phyloP scores from a whole-genome alignment of 1,284 basidiomycete genomes.

The Earliella scabrosa region DNA sequence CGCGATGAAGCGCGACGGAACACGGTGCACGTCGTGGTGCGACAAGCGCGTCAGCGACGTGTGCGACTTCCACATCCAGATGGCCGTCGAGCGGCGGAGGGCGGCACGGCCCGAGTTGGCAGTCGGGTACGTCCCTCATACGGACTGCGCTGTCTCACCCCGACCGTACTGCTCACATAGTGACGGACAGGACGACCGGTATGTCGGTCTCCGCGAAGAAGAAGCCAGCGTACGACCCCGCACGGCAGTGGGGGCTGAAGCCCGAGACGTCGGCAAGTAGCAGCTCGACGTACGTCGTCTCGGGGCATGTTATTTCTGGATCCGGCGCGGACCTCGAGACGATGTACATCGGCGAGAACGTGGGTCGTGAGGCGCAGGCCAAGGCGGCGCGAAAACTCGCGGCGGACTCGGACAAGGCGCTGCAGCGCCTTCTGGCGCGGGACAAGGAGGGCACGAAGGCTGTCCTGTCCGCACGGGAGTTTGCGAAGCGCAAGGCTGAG shows the following conservation, averaged over 20 bases:
- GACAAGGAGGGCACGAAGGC: conserved; percentile 67
- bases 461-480: conserved; percentile 60
- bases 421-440: conserved; percentile 62
- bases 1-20: conserved; percentile 80
- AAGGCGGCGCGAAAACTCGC: conserved; percentile 67
- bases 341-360: conserved; percentile 60
- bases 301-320: conserved; percentile 68
- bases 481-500: conserved; percentile 33
- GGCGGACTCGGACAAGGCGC: conserved; percentile 59
- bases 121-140: conserved; percentile 56
- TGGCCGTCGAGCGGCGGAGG: conserved; percentile 75
- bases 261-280: conserved; percentile 46
- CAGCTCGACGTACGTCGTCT: conserved; percentile 81
- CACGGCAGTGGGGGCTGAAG: conserved; percentile 71
- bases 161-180: too few species aligned
- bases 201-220: conserved; percentile 56
- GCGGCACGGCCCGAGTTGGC: conserved; percentile 85
- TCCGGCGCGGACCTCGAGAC: conserved; percentile 47
- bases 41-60: conserved; percentile 83
- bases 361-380: conserved; percentile 77
- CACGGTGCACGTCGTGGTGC: conserved; percentile 84
- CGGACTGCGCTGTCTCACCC: not conserved
- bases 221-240: conserved; percentile 66
- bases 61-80: conserved; percentile 90
- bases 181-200: conserved; percentile 62